Conservation (phyloP, 768 basidiomycete genomes). For the Phanerochaete carnosa region DNA sequence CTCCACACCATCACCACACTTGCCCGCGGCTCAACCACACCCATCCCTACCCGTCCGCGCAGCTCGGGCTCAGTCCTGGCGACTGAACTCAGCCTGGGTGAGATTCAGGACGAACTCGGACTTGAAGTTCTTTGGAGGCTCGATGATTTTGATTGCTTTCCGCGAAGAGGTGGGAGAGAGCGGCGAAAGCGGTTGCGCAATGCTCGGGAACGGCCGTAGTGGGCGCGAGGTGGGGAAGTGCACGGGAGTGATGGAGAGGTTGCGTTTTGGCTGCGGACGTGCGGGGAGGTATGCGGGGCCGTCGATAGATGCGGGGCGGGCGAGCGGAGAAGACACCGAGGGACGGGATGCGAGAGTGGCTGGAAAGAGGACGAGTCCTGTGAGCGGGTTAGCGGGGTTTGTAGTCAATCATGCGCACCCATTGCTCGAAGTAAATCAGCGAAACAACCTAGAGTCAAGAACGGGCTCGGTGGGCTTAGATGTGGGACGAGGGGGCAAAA, state of each 20-base stretch:
- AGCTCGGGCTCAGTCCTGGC: constrained; percentile 45
- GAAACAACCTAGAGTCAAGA: neutral
- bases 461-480: neutral
- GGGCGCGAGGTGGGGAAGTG: constrained; percentile 72
- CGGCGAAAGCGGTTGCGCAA: constrained; percentile 34
- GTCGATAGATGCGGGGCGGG: constrained; percentile 32
- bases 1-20: neutral
- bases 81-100: constrained; percentile 79
- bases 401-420: constrained; percentile 1
- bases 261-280: constrained; percentile 26
- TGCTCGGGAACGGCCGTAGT: constrained; percentile 72
- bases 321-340: constrained; percentile 62
- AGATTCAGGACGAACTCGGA: constrained; percentile 73
- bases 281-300: constrained; percentile 32
- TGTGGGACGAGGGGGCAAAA: constrained; percentile 3
- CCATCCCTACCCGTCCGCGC: neutral
- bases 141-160: constrained; percentile 70
- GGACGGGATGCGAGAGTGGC: constrained; percentile 15
- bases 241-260: constrained; percentile 18
- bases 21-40: neutral
- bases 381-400: neutral
- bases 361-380: neutral
- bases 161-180: constrained; percentile 24
- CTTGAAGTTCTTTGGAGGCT: constrained; percentile 71
- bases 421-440: neutral